Base-by-base conservation (phyloP, 345 rosid genomes). In the Eucalyptus sp. region DNA sequence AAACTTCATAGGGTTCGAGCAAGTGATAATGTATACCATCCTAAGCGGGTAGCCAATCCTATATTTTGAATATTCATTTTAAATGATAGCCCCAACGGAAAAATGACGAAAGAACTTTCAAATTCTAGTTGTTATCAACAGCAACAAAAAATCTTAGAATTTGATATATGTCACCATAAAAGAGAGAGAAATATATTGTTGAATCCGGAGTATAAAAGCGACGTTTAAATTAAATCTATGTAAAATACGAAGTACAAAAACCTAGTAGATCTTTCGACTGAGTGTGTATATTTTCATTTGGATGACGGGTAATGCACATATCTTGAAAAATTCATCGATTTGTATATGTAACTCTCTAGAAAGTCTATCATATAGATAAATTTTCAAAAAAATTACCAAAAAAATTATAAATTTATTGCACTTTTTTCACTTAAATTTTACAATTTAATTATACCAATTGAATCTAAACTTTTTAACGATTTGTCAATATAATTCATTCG, bases 401-500 rank as follows among this genome's bases (percentile, higher is more conserved):
- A 56, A 56, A 22, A 22, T 56, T 56, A 56, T 56, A 24, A 56
- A 56, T 56, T 9, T 56, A 56, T 56, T 56, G 5, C 11, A 33
- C 2, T 22, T 56, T 8, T 54, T 22, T 56, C 11, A 20, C 2
- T 54, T 56, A 27, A 4, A 0, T 56, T 56, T 56, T 0, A 56
- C 8, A 56, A 1, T 56, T 56, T 56, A 56, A 0, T 56, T 22
- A 1, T 56, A 17, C 27, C 27, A 9, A 56, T 20, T 8, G 1
- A 56, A 56, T 56, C 3, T 56, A 56, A 56, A 4, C 0, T 8
- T 56, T 22, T 56, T 56, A 24, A 56, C 0, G 4, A 22, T 56
- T 22, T 56, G 27, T 4, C 27, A 37, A 37, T 37, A 37, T 37
- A 37, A 37, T 37, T 37, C 27, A 56, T 56, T 56, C 2, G 27